Base-by-base conservation (phyloP, 2,329 filamentous ascomycete genomes). In the Bipolaris zeicola region DNA sequence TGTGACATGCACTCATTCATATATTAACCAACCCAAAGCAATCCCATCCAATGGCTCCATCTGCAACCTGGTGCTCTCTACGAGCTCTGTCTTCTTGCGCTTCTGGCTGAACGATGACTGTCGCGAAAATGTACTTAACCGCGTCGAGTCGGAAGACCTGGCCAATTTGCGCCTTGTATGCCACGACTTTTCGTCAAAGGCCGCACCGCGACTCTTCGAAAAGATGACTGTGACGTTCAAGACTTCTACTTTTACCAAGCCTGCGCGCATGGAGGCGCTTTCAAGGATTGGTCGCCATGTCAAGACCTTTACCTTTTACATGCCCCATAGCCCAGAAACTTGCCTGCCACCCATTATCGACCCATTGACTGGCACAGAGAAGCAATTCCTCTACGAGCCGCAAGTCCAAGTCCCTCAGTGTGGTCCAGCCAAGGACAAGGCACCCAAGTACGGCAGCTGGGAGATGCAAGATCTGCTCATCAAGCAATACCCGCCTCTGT, bases 291-390 rank as follows among this genome's bases (percentile, higher is more conserved):
- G 92, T 55, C 87, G 87, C 64, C 86, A 94, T 75, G 85, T 96
- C 67, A 87, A 91, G 76, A 88, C 88, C 57, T 81, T 96, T 51
- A 90, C 85, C 55, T 96, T 96, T 78, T 83, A 82, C 71, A 84
- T 96, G 64, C 85, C 90, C 26, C 91, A 96, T 77, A 87, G 86
- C 5, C 79, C 85, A n/a, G 85, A 90, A 50, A 95, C 90, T 39
- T 93, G 93, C 71, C 82, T 96, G 7, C 90, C 92, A 14, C 92
- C 92, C n/a, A 83, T 96, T 43, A 82, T 96, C 37, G 89, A 96
- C 71, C 89, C 90, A 3, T 75, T 82, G 60, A 92, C 87, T 8
- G 91, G 92, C 41, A 85, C 86, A 60, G 91, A 96, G 79, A 86
- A 91, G 70, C 85, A 81, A 66, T 96, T 96, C 76, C 80, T 92